These are phyloP conservation scores for Gilbertella persicaria DNA, from an alignment of 371 early-diverging fungal genomes.

Conservation along the genomic window DNA sequence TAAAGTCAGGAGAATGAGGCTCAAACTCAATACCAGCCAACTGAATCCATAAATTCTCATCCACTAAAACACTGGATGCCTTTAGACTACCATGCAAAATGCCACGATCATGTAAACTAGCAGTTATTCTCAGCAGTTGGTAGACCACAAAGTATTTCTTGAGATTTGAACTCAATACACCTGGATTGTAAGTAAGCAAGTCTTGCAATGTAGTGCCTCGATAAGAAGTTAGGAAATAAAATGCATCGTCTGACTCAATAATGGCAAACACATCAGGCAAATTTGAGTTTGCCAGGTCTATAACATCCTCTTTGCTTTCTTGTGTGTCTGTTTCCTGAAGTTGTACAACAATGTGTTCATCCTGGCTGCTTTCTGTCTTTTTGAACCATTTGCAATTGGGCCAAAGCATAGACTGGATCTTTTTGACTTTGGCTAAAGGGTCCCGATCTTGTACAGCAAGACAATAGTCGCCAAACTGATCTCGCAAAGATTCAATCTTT, in stretches of 20 bases:
- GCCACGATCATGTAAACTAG: constrained; percentile 57
- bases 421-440: constrained; percentile 24
- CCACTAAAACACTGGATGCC: constrained; percentile 64
- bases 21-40: constrained; percentile 62
- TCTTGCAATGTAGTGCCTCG: constrained; percentile 64
- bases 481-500: constrained; percentile 22
- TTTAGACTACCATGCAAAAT: constrained; percentile 61
- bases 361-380: constrained; percentile 9
- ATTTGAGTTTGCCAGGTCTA: constrained; percentile 46
- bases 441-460: background rate
- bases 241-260: constrained; percentile 57
- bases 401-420: constrained; percentile 41
- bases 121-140: constrained; percentile 55
- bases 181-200: constrained; percentile 64
- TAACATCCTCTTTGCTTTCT: background rate
- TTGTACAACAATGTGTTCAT: constrained; percentile 26
- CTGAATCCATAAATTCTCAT: constrained; percentile 67
- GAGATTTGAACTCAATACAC: constrained; percentile 60
- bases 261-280: constrained; percentile 61
- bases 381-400: constrained; percentile 42
- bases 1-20: constrained; percentile 29
- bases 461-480: constrained; percentile 19
- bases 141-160: constrained; percentile 65
- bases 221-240: constrained; percentile 60
- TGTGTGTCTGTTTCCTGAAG: background rate